Evolutionary conservation across 345 rosid genomes (phyloP), one percentile per base, ranked within the genome.

Genomic region (Hirschfeldia incana): DNA sequence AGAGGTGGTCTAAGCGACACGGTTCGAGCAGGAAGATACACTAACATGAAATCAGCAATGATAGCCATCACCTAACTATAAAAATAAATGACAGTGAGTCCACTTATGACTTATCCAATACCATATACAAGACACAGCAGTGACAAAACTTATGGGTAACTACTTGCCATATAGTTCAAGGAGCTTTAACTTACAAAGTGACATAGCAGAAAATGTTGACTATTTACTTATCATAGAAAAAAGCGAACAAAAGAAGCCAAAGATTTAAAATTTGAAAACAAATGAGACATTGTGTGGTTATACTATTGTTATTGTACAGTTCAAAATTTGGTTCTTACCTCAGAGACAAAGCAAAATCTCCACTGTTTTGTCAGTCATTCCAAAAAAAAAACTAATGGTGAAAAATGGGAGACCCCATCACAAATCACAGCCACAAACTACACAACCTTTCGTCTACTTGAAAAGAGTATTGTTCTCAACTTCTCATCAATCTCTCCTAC

Each of bases 1-100:
- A 89, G 85, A 70, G 97, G 88, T 59, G 93, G 87, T 58, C 93
- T 89, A 13, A 55, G n/a, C n/a, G n/a, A n/a, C n/a, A n/a, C n/a
- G n/a, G n/a, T n/a, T n/a, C n/a, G n/a, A n/a, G n/a, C n/a, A n/a
- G n/a, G n/a, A n/a, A n/a, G n/a, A n/a, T n/a, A n/a, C n/a, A n/a
- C n/a, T n/a, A n/a, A n/a, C n/a, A n/a, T n/a, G n/a, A n/a, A n/a
- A n/a, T n/a, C n/a, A n/a, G n/a, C n/a, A n/a, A n/a, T n/a, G n/a
- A n/a, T 28, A 1, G 29, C 2, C 29, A 95, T 95, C 67, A 83
- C 94, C 98, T 95, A 76, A 65, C n/a, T 42, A 77, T 65, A 66
- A 62, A 57, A 21, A 21, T 21, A 69, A 57, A 67, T 11, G 66
- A 75, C 30, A 55, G 0, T 74, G 58, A 64, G 4, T 53, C 16